Percentiles rank a stretch among this genome's conserved stretches.
Evolutionary conservation across 73 alveolate species (phyloP).

Genomic region (Paramecium sexaurelia): DNA sequence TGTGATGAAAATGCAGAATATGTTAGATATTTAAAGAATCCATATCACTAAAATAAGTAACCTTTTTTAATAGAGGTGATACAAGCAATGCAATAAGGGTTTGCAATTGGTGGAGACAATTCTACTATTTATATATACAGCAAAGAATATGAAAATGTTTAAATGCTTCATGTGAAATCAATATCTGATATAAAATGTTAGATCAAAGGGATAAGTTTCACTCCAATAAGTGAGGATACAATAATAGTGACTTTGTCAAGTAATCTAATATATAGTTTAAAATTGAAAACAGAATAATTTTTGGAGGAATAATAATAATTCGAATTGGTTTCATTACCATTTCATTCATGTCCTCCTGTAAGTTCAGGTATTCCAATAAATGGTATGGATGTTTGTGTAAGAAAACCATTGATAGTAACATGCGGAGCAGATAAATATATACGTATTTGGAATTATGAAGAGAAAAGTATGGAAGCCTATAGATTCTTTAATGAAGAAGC

Average conservation of each 20-base stretch:
- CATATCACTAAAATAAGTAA: background rate
- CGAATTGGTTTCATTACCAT: slow-evolving; percentile 59
- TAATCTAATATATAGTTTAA: slow-evolving; percentile 46
- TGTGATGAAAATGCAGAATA: slow-evolving; percentile 64
- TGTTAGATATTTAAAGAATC: background rate
- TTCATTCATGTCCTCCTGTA: slow-evolving; percentile 51
- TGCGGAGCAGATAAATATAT: slow-evolving; percentile 99
- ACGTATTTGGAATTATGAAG: slow-evolving; percentile 98
- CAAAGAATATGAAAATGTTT: slow-evolving; percentile 25
- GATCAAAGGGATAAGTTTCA: slow-evolving; percentile 51
- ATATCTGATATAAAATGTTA: slow-evolving; percentile 40
- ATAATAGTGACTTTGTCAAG: slow-evolving; percentile 51
- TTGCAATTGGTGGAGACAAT: slow-evolving; percentile 77
- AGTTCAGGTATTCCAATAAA: slow-evolving; percentile 69
- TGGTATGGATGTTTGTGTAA: slow-evolving; percentile 97
- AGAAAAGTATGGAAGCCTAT: slow-evolving; percentile 91
- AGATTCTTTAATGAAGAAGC: slow-evolving; percentile 94
- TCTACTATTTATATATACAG: slow-evolving; percentile 72
- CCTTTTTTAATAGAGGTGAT: slow-evolving; percentile 70
- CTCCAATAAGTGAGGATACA: slow-evolving; percentile 63
- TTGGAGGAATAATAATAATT: slow-evolving; percentile 60
- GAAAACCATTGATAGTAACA: slow-evolving; percentile 98
- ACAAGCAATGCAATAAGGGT: slow-evolving; percentile 74
- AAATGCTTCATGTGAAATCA: slow-evolving; percentile 25
- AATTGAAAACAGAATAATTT: slow-evolving; percentile 49